A percentile compares a stretch with the other conserved stretches of the same genome.
phyloP scores from a whole-genome alignment of 352 stramenopile genomes.

The Globisporangium spiculum region DNA sequence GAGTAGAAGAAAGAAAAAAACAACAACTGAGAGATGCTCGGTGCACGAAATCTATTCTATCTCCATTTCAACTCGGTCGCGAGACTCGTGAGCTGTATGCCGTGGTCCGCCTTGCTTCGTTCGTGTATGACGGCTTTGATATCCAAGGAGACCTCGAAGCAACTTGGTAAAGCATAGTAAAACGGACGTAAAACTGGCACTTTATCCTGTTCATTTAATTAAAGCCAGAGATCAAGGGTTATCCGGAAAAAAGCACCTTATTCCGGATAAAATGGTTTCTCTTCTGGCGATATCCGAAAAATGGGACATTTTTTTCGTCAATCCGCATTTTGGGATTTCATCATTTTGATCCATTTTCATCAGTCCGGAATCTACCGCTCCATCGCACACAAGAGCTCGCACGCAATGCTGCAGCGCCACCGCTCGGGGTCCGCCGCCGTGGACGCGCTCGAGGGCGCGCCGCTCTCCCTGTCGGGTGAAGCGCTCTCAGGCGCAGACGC shows the following conservation, averaged over 20 bases:
- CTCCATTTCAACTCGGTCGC: neutral
- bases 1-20: neutral
- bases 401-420: conserved; percentile 7
- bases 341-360: neutral
- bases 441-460: conserved; percentile 11
- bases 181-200: neutral
- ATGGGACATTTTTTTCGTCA: neutral
- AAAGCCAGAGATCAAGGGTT: neutral
- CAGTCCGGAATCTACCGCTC: neutral
- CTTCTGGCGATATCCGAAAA: neutral
- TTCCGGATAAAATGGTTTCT: neutral
- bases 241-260: neutral
- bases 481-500: neutral
- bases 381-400: neutral
- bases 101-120: neutral
- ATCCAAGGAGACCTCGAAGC: neutral
- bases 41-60: neutral
- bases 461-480: neutral
- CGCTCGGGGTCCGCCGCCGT: conserved; percentile 4
- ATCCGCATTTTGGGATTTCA: neutral
- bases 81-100: neutral
- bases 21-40: neutral
- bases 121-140: neutral
- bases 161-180: neutral
- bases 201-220: neutral